These are phyloP conservation scores for Aspergillus avenaceus DNA, from an alignment of 495 filamentous ascomycete genomes.

Conservation along the genomic window DNA sequence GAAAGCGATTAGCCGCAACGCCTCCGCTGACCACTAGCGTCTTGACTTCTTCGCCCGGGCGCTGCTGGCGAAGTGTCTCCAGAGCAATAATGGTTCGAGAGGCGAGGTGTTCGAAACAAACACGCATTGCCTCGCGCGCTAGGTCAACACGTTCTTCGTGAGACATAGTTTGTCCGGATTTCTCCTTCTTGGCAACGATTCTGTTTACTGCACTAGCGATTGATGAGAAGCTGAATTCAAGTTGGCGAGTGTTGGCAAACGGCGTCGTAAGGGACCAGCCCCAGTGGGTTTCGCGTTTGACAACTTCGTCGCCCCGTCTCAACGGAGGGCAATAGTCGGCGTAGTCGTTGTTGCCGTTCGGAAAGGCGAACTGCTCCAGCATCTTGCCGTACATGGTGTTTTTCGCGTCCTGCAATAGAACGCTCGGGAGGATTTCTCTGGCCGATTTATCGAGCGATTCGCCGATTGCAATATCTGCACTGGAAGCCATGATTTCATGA, in stretches of 20 bases:
- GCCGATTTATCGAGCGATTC: constrained; percentile 82
- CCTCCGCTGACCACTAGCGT: constrained; percentile 84
- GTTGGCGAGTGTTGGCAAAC: constrained; percentile 42
- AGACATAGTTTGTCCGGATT: constrained; percentile 15
- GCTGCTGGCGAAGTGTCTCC: constrained; percentile 26
- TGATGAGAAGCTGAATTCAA: constrained; percentile 64
- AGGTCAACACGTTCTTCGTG: constrained; percentile 54
- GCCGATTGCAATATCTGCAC: constrained; percentile 74
- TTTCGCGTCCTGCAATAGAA: constrained; percentile 36
- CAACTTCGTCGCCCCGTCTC: constrained; percentile 49
- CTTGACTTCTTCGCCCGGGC: constrained; percentile 31
- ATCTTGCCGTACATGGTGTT: constrained; percentile 71
- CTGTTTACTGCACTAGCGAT: constrained; percentile 51
- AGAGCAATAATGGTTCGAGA: constrained; percentile 67
- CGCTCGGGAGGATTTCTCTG: constrained; percentile 61
- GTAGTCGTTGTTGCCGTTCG: constrained; percentile 40
- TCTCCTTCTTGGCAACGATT: constrained; percentile 31
- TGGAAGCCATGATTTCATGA: constrained; percentile 68
- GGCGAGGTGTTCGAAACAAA: constrained; percentile 86
- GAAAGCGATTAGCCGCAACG: constrained; percentile 77
- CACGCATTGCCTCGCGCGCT: constrained; percentile 66
- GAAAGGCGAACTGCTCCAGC: constrained; percentile 71
- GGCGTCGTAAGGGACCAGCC: constrained; percentile 58
- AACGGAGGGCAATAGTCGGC: constrained; percentile 54
- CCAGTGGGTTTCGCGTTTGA: constrained; percentile 38